Base-by-base conservation (phyloP, 352 stramenopile species). In the Pythium myriotylum region DNA sequence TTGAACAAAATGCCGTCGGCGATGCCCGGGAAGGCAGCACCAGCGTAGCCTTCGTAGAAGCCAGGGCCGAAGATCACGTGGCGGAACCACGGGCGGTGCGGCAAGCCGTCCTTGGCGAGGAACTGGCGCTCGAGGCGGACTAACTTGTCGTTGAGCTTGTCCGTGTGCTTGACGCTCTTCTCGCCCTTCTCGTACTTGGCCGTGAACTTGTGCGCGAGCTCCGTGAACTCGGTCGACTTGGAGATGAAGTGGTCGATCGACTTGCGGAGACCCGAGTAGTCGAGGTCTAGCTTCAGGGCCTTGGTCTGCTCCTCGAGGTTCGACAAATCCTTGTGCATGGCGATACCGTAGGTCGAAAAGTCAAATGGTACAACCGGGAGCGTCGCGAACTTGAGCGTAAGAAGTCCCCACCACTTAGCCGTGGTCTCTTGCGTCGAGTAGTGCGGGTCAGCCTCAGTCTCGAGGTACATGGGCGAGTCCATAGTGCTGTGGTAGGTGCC, bases 401-500 rank as follows among this genome's bases (percentile, higher is more conserved):
- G 40, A n/a, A 82, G 48, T 2, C 71, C 73, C 64, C 76, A 81
- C 37, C 82, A 70, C 14, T 66, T 55, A n/a, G 76, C 59, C 19
- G 72, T 54, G 29, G 72, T 59, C 17, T 62, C 62, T 43, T 82
- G 75, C 20, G 55, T 29, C 84, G 49, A 43, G 58, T 75, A 88
- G 16, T 64, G 57, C 16, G 79, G 79, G 46, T 88, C 79, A n/a
- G 56, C 66, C 20, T 68, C 59, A 9, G 41, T 81, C 20, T 84
- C 74, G 22, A 84, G 46, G 55, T 74, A 92, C 45, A 59, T 66
- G 53, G 86, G 84, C 47, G 66, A 85, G 66, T 94, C 85, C 68
- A 89, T 92, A 27, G 84, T 79, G 40, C 69, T 86, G 63, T 96
- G 88, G 66, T 96, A 94, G 14, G 74, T 67, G 24, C 86, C 86